These are phyloP conservation scores for Geosmithia morbida DNA, from an alignment of 2,329 filamentous ascomycete species.

Conservation along the genomic window DNA sequence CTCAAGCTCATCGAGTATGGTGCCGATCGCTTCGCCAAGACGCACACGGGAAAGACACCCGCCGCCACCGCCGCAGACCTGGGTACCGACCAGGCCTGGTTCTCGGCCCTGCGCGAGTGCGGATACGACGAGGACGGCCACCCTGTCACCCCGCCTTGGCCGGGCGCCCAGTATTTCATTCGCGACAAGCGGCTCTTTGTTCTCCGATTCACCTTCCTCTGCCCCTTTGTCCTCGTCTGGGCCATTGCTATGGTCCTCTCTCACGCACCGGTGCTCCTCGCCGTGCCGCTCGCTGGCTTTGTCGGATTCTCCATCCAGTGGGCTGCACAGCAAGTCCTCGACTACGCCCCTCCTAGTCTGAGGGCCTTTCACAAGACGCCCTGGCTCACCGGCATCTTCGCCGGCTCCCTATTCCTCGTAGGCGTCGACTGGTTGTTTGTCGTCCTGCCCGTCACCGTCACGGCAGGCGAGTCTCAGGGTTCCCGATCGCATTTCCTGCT, in stretches of 20 bases:
- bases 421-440: conserved; percentile 61
- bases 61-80: conserved; percentile 77
- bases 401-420: conserved; percentile 70
- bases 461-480: conserved; percentile 5
- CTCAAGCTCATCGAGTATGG: conserved; percentile 94
- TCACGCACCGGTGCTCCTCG: conserved; percentile 58
- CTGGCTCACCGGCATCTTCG: conserved; percentile 88
- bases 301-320: conserved; percentile 61
- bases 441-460: conserved; percentile 41
- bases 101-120: conserved; percentile 66
- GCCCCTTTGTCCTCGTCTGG: conserved; percentile 69
- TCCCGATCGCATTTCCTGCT: conserved; percentile 44
- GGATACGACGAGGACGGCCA: conserved; percentile 73
- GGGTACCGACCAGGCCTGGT: conserved; percentile 73
- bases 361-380: conserved; percentile 87
- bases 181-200: conserved; percentile 69
- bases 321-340: conserved; percentile 61
- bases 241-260: conserved; percentile 57
- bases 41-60: conserved; percentile 80
- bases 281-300: conserved; percentile 55
- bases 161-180: conserved; percentile 54
- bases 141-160: conserved; percentile 54
- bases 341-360: conserved; percentile 78
- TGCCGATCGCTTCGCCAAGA: conserved; percentile 82
- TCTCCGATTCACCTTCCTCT: conserved; percentile 77